Evolutionary conservation across 306 rosid genomes (phyloP).

Genomic region (Castanea mollissima): DNA sequence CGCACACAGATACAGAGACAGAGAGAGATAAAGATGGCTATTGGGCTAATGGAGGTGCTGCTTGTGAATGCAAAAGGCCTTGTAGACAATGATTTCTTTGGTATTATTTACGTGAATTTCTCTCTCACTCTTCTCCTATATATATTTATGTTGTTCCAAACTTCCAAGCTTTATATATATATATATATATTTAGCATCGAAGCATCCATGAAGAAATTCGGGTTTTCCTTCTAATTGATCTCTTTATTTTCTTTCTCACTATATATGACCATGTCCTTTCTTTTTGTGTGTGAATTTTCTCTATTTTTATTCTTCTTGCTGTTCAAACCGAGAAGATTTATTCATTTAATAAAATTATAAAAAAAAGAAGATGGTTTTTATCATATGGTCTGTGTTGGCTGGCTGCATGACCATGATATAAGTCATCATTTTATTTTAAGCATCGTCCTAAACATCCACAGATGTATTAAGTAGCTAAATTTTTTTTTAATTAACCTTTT

Average conservation of each 20-base stretch:
- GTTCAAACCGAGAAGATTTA: background rate
- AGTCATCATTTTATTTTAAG: background rate
- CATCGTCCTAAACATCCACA: background rate
- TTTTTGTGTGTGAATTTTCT: background rate
- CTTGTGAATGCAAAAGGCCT: constrained; percentile 56
- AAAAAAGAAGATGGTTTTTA: background rate
- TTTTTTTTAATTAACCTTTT: too few species aligned
- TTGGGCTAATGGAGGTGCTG: constrained; percentile 49
- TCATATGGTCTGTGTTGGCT: background rate
- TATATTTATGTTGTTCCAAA: too few species aligned
- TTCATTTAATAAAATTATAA: too few species aligned
- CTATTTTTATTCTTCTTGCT: background rate
- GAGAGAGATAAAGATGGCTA: constrained; percentile 35
- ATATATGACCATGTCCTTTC: background rate
- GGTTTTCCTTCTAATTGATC: background rate
- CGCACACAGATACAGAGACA: background rate
- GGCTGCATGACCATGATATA: background rate
- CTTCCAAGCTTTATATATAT: too few species aligned
- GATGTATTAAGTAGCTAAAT: background rate
- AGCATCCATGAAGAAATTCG: background rate
- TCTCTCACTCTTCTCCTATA: background rate
- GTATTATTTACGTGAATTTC: constrained; percentile 25
- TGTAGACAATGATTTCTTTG: constrained; percentile 46
- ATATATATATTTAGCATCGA: background rate
- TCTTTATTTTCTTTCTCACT: background rate